Evolutionary conservation across 768 basidiomycete species (phyloP), one percentile per base, ranked within the genome.

Genomic region (Aureoboletus auriporus): DNA sequence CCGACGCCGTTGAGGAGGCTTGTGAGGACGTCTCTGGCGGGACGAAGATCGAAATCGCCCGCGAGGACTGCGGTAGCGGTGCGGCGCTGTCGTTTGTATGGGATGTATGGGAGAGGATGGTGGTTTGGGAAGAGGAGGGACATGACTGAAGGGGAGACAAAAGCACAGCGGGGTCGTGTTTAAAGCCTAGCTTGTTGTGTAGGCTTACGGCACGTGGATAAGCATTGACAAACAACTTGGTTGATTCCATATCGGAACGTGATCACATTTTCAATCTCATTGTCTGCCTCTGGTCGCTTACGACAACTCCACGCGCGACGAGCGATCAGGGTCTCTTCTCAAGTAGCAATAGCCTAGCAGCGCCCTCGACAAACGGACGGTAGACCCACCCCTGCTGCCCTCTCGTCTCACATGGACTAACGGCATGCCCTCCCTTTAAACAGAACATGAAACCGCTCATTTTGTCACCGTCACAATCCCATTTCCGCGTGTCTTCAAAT

Each of bases 51-150:
- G 65, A 87, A 89, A 62, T 75, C 70, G 56, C 89, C 89, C 0
- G 86, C 81, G 68, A 89, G 78, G 36, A 90, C 83, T 8, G 81
- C 64, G 8, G 89, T 91, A 38, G 89, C 89, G 41, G 78, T 83
- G 50, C 89, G 83, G 17, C 76, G 73, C 4, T 60, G 65, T 27
- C 69, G 68, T 50, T 73, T 75, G 52, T 60, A 44, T 9, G 63
- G 54, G 38, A 52, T 62, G 41, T 57, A 27, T 3, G 44, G 23
- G 29, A 45, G 50, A 8, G 55, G 46, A 33, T 52, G 38, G 44
- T 36, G 48, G 28, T 13, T 36, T 13, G 62, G 51, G 7, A 45
- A 28, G n/a, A 59, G 47, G 49, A 61, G 52, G 49, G 61, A 56
- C 59, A 67, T 60, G 27, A 47, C 52, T 30, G 47, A 39, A 52